Percentiles rank a stretch among this genome's conserved stretches.
phyloP scores from a whole-genome alignment of 2,329 filamentous ascomycete species.

The Ilyonectria mors-panacis region DNA sequence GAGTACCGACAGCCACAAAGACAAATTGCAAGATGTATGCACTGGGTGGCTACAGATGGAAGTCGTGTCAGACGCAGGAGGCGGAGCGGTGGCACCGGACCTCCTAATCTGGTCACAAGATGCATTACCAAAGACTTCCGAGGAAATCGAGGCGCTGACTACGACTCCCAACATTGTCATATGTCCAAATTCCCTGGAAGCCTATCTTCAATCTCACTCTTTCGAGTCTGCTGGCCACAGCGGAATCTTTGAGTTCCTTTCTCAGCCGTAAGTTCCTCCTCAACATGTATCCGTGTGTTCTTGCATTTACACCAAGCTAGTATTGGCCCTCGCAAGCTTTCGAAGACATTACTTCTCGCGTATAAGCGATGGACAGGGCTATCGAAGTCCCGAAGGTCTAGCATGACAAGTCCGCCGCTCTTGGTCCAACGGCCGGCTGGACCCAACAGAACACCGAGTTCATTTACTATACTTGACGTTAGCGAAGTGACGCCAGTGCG shows the following conservation, averaged over 20 bases:
- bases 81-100: slow-evolving; percentile 41
- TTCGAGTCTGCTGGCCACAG: slow-evolving; percentile 33
- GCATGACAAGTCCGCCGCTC: background rate
- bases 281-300: background rate
- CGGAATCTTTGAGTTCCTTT: slow-evolving; percentile 55
- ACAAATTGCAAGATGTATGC: slow-evolving; percentile 29
- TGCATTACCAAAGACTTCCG: slow-evolving; percentile 1
- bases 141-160: background rate
- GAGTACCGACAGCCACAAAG: slow-evolving; percentile 9
- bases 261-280: slow-evolving; percentile 53
- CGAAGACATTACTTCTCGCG: slow-evolving; percentile 50
- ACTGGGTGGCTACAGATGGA: slow-evolving; percentile 37
- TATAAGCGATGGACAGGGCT: slow-evolving; percentile 47
- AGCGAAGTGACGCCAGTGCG: no score
- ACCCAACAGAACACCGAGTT: background rate
- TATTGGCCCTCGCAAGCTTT: slow-evolving; percentile 56
- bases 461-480: background rate
- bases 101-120: slow-evolving; percentile 46
- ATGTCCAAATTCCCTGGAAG: slow-evolving; percentile 51
- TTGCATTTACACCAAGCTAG: slow-evolving; percentile 35
- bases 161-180: slow-evolving; percentile 50
- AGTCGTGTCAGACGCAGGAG: slow-evolving; percentile 29
- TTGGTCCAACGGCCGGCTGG: background rate
- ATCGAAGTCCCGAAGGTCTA: slow-evolving; percentile 10
- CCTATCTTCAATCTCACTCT: slow-evolving; percentile 45